Evolutionary conservation across 2,329 filamentous ascomycete species (phyloP), one percentile per base, ranked within the genome.

Genomic region (Fonsecaea multimorphosa): DNA sequence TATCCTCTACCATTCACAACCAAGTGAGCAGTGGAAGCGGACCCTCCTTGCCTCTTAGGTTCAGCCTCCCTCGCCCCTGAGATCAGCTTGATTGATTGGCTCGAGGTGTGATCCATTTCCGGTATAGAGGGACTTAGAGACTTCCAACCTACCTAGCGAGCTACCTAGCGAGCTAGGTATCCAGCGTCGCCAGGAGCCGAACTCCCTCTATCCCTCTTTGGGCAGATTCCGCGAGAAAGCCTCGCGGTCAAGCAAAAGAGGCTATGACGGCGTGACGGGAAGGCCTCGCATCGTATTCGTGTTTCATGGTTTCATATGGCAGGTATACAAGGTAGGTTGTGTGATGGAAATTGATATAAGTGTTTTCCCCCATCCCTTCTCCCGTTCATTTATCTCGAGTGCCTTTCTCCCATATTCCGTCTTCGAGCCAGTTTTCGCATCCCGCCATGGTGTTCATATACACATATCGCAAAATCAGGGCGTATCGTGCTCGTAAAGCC

Each of bases 401-500:
- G 16, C 6, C n/a, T 4, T n/a, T 27, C 27, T 6, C 31, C 24
- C 1, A 29, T 58, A n/a, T 22, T 6, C 12, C 5, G 2, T 24
- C 24, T 6, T 24, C 24, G 40, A 22, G n/a, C 4, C 14, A 46
- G 22, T 34, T 19, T n/a, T 11, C 16, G 16, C 46, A 52, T 36
- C n/a, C 12, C 32, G 40, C 34, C 16, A 61, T 65, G 63, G 38
- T 61, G 24, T 49, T 54, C 40, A 58, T 62, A 36, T 66, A 66
- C 36, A 57, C 64, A 9, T 62, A 62, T 59, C 64, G 64, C 59
- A 66, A 66, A 29, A 61, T 67, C 57, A 68, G 61, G 56, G 63
- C 61, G 14, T 60, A 62, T 16, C 59, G 61, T n/a, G 65, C 65
- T 24, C 63, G 55, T 24, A 63, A 62, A 27, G 63, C 68, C 16